Conservation (phyloP, 163 green algal genomes). For the Scenedesmus sp. region DNA sequence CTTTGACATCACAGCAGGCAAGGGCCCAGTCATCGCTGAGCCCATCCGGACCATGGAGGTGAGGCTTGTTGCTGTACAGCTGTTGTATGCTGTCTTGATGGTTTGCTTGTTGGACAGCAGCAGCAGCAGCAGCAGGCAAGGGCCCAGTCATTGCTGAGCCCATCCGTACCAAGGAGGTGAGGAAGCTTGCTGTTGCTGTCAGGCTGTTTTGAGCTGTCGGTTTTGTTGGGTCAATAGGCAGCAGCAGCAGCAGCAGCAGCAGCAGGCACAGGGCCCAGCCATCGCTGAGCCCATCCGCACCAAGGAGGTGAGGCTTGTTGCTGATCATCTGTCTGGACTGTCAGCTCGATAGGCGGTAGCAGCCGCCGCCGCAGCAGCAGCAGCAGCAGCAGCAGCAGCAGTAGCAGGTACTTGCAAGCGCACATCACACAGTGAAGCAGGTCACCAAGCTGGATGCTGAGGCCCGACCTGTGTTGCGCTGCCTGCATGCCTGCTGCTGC, state of each 20-base stretch:
- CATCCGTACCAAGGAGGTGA: conserved; percentile 82
- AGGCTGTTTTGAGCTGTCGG: neutral
- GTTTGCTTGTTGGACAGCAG: neutral
- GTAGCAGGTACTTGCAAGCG: neutral
- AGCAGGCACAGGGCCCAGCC: conserved; percentile 81
- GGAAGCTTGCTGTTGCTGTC: neutral
- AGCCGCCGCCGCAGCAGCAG: conserved; percentile 38
- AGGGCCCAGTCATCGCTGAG: conserved; percentile 90
- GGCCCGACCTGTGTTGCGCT: too few species aligned
- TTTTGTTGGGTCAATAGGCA: neutral
- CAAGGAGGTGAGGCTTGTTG: conserved; percentile 60
- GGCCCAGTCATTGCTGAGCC: conserved; percentile 91
- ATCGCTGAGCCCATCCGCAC: conserved; percentile 91
- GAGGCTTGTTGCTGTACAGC: neutral
- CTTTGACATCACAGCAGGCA: conserved; percentile 92
- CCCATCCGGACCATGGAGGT: conserved; percentile 90
- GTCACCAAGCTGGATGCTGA: neutral
- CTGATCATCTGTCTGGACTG: neutral
- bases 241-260: neutral
- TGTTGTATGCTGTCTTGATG: too few species aligned
- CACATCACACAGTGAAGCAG: too few species aligned
- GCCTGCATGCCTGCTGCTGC: neutral
- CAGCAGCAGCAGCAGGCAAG: conserved; percentile 60
- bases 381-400: neutral
- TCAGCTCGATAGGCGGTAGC: neutral